Evolutionary conservation across 2,329 filamentous ascomycete genomes (phyloP), one percentile per base, ranked within the genome.

Genomic region (Ciborinia camelliae): DNA sequence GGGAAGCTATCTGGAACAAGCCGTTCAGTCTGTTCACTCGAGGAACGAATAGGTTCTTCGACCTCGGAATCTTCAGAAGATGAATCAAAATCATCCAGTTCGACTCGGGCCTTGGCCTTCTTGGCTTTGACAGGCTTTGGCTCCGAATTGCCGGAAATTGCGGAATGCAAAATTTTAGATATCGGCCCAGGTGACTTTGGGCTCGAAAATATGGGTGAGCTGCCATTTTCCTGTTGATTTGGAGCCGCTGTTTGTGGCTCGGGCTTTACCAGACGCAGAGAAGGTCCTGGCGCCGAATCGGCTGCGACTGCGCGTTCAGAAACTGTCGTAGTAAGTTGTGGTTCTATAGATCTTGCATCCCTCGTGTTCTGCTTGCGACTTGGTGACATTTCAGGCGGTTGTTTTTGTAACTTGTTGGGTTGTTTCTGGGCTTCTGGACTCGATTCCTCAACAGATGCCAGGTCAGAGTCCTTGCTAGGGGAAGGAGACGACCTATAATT

Each of bases 381-480:
- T 37, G 72, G 71, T 32, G 74, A 74, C 4, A 63, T 67, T 41
- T 75, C 73, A 15, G 61, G 53, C 18, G 71, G 83, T 63, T 84
- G 82, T 75, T 92, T 92, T 72, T 91, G 89, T 61, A 92, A 79
- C 75, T 91, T 92, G 78, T 84, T 86, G 4, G 84, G 76, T 63
- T 84, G 81, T 66, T 86, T 81, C 69, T 88, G 85, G 12, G 81
- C 37, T 35, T 70, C 68, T 50, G 74, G 69, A n/a, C 65, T 53
- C 58, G 66, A 68, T 41, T 75, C 73, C 47, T 72, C 73, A 5
- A 65, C 32, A 2, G 65, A 60, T 18, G 63, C 67, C 23, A 70
- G 55, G 26, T 75, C 73, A 23, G 74, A 75, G 37, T 76, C 73
- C 65, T 74, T 74, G 64, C 70, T 74, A 20, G 72, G 69, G 3